Base-by-base conservation (phyloP, 2,329 filamentous ascomycete species). In the Apiospora hydei region DNA sequence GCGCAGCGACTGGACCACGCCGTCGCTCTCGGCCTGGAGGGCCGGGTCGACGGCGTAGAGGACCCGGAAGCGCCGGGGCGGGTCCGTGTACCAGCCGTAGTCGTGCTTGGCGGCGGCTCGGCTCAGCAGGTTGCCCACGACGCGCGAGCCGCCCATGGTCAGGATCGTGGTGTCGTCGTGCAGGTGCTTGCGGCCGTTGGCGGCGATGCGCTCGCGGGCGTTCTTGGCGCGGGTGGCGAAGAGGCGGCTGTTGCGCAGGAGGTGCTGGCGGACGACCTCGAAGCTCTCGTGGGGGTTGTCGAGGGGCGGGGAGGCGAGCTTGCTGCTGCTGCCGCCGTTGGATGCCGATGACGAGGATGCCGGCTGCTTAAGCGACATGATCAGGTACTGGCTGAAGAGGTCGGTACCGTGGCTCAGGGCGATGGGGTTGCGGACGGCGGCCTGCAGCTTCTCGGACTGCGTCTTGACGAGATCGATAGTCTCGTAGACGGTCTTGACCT, bases 381-480 rank as follows among this genome's bases (percentile, higher is more conserved):
- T 92, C 77, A 99, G 90, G 83, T 97, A 98, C 81, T 96, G 93
- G 81, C 96, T 93, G 86, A 99, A 98, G 72, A 98, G 90, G 82
- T 98, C 95, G 73, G 95, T 98, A 78, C 96, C 96, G 71, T 97
- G 96, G 68, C 94, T 95, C 21, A 98, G 90, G 5, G 95, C 96
- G 71, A 98, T 94, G 18, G 95, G 94, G 84, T 99, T 98, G 10
- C 92, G 88, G 70, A 97, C 92, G 26, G 91, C 90, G 72, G 88
- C 87, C 82, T 95, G 96, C 75, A 99, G 90, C 78, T 91, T 89
- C 70, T 89, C 87, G 69, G 94, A 96, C 80, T 96, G 92, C 67
- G 88, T 89, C 79, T 92, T 91, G 74, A 98, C 89, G 66, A 95
- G 90, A 77, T 96, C 92, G 80, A 98, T 92, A 47, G 96, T 98